Evolutionary conservation across 2,329 filamentous ascomycete species (phyloP), one percentile per base, ranked within the genome.

Genomic region (Byssoonygena ceratinophila): DNA sequence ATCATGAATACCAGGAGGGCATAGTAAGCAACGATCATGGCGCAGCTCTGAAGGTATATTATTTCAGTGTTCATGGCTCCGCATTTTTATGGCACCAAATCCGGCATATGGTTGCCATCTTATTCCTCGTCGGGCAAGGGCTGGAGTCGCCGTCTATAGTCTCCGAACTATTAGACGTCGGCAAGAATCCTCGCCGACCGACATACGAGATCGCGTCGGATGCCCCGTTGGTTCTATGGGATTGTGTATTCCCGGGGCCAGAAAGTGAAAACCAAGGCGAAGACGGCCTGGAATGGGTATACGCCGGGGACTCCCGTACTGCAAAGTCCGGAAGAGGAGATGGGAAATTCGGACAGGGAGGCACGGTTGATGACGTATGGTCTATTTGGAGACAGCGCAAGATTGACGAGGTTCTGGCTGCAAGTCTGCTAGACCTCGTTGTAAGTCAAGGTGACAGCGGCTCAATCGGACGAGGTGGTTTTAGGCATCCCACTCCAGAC

Each of bases 31-130:
- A 14, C n/a, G 6, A n/a, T n/a, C 18, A 48, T 34, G 36, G 32
- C 11, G 18, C 31, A 12, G 40, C 43, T 34, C 40, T 27, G 39
- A 86, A 87, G 63, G 78, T 96, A 12, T 97, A 94, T 71, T 83
- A 84, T 56, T 94, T 98, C 68, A 83, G 84, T 54, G 82, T 98
- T 37, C 82, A 90, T 59, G 92, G 92, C 18, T 89, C 85, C 6
- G 92, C 90, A 1, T 98, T 98, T 68, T 72, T 98, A 44, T 98
- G 92, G 92, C 92, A 98, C 71, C 92, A 98, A 71, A 94, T 98
- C 59, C 83, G 92, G 22, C 87, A 91, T 72, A 90, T 98, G 80
- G 83, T 94, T n/a, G 81, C 84, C 14, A 75, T 97, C 5, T 74
- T 98, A n/a, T 97, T 98, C 73, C 75, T 92, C 9, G 82, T 97